Conservation (phyloP, 768 basidiomycete genomes). For the Pleurotus tuber-regium region DNA sequence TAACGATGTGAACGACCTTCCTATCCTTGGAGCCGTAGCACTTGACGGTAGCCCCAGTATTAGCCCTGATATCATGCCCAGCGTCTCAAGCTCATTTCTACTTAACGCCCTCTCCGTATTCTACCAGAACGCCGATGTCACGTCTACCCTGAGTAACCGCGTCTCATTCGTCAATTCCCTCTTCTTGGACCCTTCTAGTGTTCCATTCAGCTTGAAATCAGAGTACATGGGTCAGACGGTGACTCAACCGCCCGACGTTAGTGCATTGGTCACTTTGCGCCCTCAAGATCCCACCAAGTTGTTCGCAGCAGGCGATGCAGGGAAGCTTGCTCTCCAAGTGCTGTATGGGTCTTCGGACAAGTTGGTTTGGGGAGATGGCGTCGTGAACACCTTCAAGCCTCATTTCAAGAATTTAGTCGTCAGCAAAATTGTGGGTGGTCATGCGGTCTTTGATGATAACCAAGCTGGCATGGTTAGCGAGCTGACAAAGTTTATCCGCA, state of each 20-base stretch:
- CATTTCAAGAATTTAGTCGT: not conserved
- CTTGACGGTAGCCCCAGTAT: constrained; percentile 25
- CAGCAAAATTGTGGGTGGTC: constrained; percentile 18
- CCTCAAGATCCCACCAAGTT: constrained; percentile 24
- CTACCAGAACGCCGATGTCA: constrained; percentile 19
- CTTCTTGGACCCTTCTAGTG: constrained; percentile 23
- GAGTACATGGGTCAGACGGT: constrained; percentile 22
- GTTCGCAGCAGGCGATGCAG: constrained; percentile 7
- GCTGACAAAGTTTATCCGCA: constrained; percentile 7
- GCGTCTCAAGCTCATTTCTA: constrained; percentile 15
- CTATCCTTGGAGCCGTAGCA: constrained; percentile 28
- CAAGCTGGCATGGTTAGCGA: constrained; percentile 22
- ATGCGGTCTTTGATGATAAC: constrained; percentile 31
- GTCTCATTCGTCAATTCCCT: constrained; percentile 24
- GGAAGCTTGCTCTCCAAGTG: not conserved
- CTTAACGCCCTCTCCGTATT: constrained; percentile 11
- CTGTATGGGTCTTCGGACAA: not conserved
- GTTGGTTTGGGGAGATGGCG: not conserved
- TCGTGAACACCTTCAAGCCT: constrained; percentile 2
- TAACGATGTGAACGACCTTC: constrained; percentile 20
- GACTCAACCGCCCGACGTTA: constrained; percentile 18
- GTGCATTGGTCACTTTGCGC: constrained; percentile 20
- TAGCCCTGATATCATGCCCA: constrained; percentile 17
- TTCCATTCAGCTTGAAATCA: constrained; percentile 22
- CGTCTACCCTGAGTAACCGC: constrained; percentile 17